Base-by-base conservation (phyloP, 2,329 filamentous ascomycete genomes). In the Alternaria angustiovoidea region DNA sequence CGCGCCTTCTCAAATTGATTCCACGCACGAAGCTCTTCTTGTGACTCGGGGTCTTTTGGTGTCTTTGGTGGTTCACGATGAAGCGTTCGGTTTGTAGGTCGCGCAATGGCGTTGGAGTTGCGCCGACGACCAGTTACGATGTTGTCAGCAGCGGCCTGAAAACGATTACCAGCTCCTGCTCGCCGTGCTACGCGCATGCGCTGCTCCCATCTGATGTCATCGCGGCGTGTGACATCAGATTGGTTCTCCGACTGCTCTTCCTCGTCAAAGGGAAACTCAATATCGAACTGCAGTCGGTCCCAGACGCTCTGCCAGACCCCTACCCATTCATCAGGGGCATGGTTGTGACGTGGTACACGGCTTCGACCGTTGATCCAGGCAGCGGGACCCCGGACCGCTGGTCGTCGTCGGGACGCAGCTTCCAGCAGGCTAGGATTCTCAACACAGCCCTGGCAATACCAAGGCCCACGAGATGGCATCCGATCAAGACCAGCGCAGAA, bases 221-320 rank as follows among this genome's bases (percentile, higher is more conserved):
- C 87, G 53, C 85, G 83, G 58, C 84, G 82, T 62, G 88, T 83
- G 16, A 83, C 81, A 54, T 84, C 82, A 24, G 84, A 84, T 48
- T 87, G 75, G 82, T 87, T 78, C 83, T 91, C 80, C 3, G 74
- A 83, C 84, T 81, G 70, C 85, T 74, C 71, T 85, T 77, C 75
- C 32, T 92, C 91, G 64, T 90, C 92, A 72, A 94, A 94, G 36
- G 94, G 92, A 75, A 94, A 92, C 75, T 95, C 92, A 26, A 95
- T 86, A 69, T 96, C 92, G 51, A 95, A 81, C 65, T 91, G 88
- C 18, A 92, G 80, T 28, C 86, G 86, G 70, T 94, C 89, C 89
- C 92, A 96, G 1, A 96, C 91, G 54, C 92, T 91, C 74, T 94
- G 91, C 94, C 94, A 97, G 46, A 96, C 91, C 47, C 91, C 75